A percentile compares a stretch with the other conserved stretches of the same genome.
Conservation (phyloP, 177 flowering plant species). For the Tripterygium wilfordii region DNA sequence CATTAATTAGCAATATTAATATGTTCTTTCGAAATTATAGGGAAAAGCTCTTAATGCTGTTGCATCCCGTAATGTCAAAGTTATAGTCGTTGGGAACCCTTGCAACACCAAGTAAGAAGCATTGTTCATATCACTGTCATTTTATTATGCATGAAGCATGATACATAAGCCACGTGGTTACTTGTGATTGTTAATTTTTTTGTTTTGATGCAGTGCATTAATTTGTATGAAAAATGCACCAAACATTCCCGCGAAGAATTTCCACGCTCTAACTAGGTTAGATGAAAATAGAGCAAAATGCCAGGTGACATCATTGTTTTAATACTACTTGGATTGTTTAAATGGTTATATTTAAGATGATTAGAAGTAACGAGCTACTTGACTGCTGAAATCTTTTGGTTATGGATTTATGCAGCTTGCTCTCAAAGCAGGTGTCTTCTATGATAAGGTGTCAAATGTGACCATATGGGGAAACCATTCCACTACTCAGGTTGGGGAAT, state of each 20-base stretch:
- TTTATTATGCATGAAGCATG: no score
- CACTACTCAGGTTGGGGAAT: constrained; percentile 83
- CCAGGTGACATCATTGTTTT: constrained; percentile 46
- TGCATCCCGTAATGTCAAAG: constrained; percentile 91
- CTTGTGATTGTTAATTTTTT: constrained; percentile 6
- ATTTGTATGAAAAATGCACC: constrained; percentile 98
- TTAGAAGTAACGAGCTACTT: no score
- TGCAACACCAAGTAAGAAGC: constrained; percentile 89
- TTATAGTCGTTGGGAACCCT: constrained; percentile 93
- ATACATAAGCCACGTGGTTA: no score
- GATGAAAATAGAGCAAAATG: constrained; percentile 99
- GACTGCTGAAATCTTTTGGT: background rate
- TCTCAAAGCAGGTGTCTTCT: constrained; percentile 93
- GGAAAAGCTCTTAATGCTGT: constrained; percentile 97
- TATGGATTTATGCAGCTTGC: constrained; percentile 65
- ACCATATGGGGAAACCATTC: constrained; percentile 99
- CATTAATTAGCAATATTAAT: background rate
- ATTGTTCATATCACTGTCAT: background rate
- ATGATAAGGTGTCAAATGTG: constrained; percentile 87
- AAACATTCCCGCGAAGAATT: constrained; percentile 86
- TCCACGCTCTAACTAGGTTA: constrained; percentile 92
- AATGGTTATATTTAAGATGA: no score
- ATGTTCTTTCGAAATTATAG: constrained; percentile 26
- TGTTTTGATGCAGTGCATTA: constrained; percentile 57
- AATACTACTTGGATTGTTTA: background rate